Base-by-base conservation (phyloP, 371 early-diverging fungal genomes). In the Quaeritorhiza haematococci region DNA sequence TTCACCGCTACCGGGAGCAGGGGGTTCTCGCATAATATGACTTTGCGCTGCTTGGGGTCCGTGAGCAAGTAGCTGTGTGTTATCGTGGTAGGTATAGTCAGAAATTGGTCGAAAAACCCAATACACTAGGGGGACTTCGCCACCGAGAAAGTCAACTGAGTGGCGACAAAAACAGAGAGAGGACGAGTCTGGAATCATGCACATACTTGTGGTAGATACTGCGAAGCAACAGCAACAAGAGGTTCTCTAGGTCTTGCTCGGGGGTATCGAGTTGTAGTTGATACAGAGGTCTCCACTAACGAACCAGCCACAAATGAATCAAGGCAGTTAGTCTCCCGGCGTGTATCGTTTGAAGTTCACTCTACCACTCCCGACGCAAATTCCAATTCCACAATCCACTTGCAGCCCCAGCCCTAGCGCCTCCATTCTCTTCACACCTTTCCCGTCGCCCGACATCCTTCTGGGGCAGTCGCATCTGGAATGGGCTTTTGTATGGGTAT, bases 1-100 rank as follows among this genome's bases (percentile, higher is more conserved):
- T 90, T 90, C n/a, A 92, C 56, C n/a, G 71, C 74, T 17, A 86
- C 58, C 0, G 92, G 91, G 33, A 87, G 64, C 61, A 90, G 63
- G 0, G 88, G 84, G 0, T 88, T 82, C 64, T 93, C 94, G 41
- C 86, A 88, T 27, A 94, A 56, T 28, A 91, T 84, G n/a, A 93
- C 92, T 67, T 89, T 91, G 35, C 90, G 80, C 43, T 85, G 79
- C 64, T 89, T 89, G 78, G 42, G 76, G 72, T 35, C 72, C 70
- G 51, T 75, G n/a, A 38, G 38, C 38, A 38, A 13, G 13, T 38
- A 13, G 38, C 38, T 38, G 10, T 38, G 38, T 38, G n/a, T 38
- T n/a, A 38, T 38, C 38, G n/a, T 38, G 38, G 13, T 13, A 38
- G 38, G n/a, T n/a, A n/a, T n/a, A n/a, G n/a, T n/a, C n/a, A n/a